Conservation (phyloP, 805 yeast species). For the Yamadazyma philogaea region DNA sequence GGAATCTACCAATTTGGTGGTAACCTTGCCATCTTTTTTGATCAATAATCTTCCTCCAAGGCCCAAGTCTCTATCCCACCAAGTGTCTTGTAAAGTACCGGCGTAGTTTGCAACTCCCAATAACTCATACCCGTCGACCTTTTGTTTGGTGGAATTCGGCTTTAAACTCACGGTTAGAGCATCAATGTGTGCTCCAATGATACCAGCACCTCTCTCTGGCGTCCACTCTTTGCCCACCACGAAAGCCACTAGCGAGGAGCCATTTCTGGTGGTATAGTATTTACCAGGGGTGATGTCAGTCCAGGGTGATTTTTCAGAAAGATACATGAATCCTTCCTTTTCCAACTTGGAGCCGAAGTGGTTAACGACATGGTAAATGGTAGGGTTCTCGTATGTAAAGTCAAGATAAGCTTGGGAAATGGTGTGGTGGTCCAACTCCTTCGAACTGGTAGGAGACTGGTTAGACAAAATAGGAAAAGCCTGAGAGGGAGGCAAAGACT, state of each 20-base stretch:
- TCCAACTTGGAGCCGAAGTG: slow-evolving; percentile 23
- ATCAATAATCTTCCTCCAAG: slow-evolving; percentile 37
- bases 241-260: slow-evolving; percentile 35
- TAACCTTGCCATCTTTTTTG: slow-evolving; percentile 22
- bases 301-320: slow-evolving; percentile 23
- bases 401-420: slow-evolving; percentile 20
- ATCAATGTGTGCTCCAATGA: slow-evolving; percentile 32
- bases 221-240: slow-evolving; percentile 37
- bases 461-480: background rate
- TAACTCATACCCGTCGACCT: slow-evolving; percentile 31
- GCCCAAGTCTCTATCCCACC: slow-evolving; percentile 44
- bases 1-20: slow-evolving; percentile 28
- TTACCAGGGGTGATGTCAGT: slow-evolving; percentile 18
- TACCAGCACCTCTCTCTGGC: slow-evolving; percentile 17
- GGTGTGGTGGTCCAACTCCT: slow-evolving; percentile 6
- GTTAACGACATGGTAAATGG: slow-evolving; percentile 36
- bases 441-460: background rate
- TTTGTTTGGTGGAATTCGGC: slow-evolving; percentile 18
- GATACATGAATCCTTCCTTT: slow-evolving; percentile 26
- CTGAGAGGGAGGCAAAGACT: background rate
- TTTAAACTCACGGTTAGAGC: slow-evolving; percentile 28
- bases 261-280: slow-evolving; percentile 27
- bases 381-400: slow-evolving; percentile 38
- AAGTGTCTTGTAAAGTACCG: slow-evolving; percentile 30
- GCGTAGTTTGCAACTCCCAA: slow-evolving; percentile 43